A percentile compares a stretch with the other conserved stretches of the same genome.
These are phyloP conservation scores for Cercospora janseana DNA, from an alignment of 2,329 filamentous ascomycete genomes.

Conservation along the genomic window DNA sequence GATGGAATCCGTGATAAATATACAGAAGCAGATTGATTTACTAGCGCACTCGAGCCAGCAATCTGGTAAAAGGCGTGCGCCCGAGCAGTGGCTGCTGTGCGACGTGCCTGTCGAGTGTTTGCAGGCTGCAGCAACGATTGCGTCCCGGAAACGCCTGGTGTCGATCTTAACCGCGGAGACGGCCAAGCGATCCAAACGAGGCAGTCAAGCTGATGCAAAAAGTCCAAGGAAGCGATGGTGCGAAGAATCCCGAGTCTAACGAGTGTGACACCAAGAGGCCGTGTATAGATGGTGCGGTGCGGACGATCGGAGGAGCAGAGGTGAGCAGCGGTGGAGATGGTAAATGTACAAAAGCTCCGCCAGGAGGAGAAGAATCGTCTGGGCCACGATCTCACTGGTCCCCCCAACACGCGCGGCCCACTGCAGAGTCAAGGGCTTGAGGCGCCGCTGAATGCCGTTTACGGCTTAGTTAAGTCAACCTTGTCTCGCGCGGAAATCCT, in stretches of 20 bases:
- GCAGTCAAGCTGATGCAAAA: background rate
- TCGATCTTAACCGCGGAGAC: constrained; percentile 6
- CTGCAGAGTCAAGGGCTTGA: background rate
- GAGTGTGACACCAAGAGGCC: constrained; percentile 12
- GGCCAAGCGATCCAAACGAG: constrained; percentile 6
- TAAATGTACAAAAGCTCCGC: background rate
- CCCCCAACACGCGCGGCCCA: constrained; percentile 1
- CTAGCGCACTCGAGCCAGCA: background rate
- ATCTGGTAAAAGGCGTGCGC: background rate
- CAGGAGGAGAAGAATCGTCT: constrained; percentile 1
- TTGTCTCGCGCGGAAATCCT: constrained; percentile 1
- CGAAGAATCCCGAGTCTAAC: constrained; percentile 9
- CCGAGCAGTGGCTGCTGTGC: constrained; percentile 12
- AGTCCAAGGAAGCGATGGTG: constrained; percentile 16
- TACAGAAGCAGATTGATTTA: background rate
- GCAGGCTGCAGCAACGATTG: constrained; percentile 11
- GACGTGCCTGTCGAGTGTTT: constrained; percentile 11
- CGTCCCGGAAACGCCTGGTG: constrained; percentile 8
- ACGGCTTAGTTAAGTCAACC: no score
- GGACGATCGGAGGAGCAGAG: background rate
- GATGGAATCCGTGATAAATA: constrained; percentile 9
- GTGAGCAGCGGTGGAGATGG: background rate
- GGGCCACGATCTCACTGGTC: constrained; percentile 5
- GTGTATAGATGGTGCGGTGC: background rate
- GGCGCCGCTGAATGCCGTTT: no score